phyloP scores from a whole-genome alignment of 1,284 basidiomycete genomes.

The Amylostereum areolatum region DNA sequence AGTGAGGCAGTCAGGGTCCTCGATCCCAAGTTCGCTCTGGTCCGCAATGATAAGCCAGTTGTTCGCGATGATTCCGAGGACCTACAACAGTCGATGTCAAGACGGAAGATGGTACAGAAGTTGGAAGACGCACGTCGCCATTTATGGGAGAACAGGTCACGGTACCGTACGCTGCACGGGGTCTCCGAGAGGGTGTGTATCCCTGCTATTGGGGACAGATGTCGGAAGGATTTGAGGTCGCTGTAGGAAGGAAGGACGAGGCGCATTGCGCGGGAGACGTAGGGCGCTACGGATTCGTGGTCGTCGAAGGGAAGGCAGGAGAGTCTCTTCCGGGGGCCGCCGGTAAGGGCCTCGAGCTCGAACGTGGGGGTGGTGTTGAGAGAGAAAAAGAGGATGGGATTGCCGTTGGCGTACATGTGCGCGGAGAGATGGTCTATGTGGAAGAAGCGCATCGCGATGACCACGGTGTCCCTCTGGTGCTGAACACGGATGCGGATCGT shows the following conservation, averaged over 20 bases:
- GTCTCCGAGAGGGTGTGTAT: constrained; percentile 26
- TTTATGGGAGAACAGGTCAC: constrained; percentile 36
- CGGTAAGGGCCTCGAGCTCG: not conserved
- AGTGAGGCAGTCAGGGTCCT: constrained; percentile 47
- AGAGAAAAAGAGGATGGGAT: not conserved
- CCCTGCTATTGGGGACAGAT: constrained; percentile 30
- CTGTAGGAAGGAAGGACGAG: constrained; percentile 31
- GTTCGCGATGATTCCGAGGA: constrained; percentile 52
- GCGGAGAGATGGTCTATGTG: constrained; percentile 31
- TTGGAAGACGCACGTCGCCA: not conserved
- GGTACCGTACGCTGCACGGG: constrained; percentile 31
- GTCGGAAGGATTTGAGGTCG: constrained; percentile 32
- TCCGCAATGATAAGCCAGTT: constrained; percentile 69
- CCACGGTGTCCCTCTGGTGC: not conserved
- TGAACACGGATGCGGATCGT: constrained; percentile 37
- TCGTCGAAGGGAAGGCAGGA: constrained; percentile 2
- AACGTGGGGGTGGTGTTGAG: not conserved
- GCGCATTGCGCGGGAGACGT: constrained; percentile 42
- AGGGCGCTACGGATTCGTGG: constrained; percentile 31
- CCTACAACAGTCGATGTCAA: constrained; percentile 27
- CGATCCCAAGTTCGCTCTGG: constrained; percentile 30
- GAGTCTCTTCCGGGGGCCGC: not conserved
- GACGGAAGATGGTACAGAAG: constrained; percentile 11
- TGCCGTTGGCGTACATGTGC: constrained; percentile 7
- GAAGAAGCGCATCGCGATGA: constrained; percentile 32